Base-by-base conservation (phyloP, 495 filamentous ascomycete species). In the Tuber calosporum region DNA sequence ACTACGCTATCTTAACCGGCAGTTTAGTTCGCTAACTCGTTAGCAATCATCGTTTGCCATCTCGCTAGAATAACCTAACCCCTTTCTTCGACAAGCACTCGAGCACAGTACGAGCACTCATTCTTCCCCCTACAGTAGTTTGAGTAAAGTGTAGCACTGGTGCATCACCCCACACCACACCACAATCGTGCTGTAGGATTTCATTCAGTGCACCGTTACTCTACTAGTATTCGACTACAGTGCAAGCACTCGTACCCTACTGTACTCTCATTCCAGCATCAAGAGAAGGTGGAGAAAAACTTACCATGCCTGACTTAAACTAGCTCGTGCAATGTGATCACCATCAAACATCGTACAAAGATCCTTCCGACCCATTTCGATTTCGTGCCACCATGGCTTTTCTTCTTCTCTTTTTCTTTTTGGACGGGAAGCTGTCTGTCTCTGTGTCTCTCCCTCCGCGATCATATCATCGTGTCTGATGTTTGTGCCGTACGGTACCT, bases 321-420 rank as follows among this genome's bases (percentile, higher is more conserved):
- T 62, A 62, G 53, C 53, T 62, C 26, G 26, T 62, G 26, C 53
- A 26, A 62, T 17, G 26, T 15, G 53, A 62, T 62, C 53, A 62
- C 11, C 53, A 30, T 73, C 68, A 78, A 78, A 77, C 76, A 78
- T 78, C 76, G 68, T 75, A 78, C 76, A 78, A 66, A 78, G 76
- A 78, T 78, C 76, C 62, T 62, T 77, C 74, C 72, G 76, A 70
- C 20, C 30, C 13, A 62, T 30, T 30, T 70, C 74, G 71, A 70
- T 78, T 78, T 78, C 73, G 76, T 78, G 66, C 76, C 67, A 78
- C 76, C 77, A 73, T 78, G 75, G 71, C 74, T 68, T 78, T 71
- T 78, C 66, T 78, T 73, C 70, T 19, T 62, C 13, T 34, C 15
- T 0, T 15, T 15, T 58, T 15, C 22, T n/a, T 58, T 26, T 30